Percentiles rank a stretch among this genome's conserved stretches.
phyloP scores from a whole-genome alignment of 2,329 filamentous ascomycete species.

The Talaromyces islandicus region DNA sequence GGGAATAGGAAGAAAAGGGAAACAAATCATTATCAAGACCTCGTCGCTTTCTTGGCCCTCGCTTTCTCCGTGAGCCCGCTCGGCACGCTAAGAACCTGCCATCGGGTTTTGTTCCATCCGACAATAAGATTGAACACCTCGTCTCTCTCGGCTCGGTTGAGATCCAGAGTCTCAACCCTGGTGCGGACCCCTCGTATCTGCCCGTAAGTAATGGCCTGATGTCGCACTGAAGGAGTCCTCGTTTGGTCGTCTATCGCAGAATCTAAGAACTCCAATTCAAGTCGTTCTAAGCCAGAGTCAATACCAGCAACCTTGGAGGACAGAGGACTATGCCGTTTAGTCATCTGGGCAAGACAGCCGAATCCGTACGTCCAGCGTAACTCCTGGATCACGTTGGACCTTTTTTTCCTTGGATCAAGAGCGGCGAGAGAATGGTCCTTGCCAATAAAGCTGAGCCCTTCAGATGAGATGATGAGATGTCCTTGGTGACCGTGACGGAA shows the following conservation, averaged over 20 bases:
- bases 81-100: constrained; percentile 14
- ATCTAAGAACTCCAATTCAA: constrained; percentile 6
- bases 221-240: neutral
- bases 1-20: neutral
- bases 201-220: neutral
- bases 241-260: neutral
- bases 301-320: constrained; percentile 4
- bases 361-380: constrained; percentile 9
- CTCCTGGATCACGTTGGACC: neutral
- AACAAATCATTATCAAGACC: neutral
- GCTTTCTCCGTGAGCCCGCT: neutral
- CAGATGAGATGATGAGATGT: constrained; percentile 6
- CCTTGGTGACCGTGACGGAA: constrained; percentile 7
- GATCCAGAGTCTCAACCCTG: constrained; percentile 9
- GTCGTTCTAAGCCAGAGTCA: neutral
- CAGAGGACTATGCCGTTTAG: neutral
- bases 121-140: constrained; percentile 20
- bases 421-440: constrained; percentile 2
- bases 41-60: neutral
- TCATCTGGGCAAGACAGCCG: constrained; percentile 6
- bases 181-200: neutral
- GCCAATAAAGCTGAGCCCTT: constrained; percentile 9
- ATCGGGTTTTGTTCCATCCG: constrained; percentile 17
- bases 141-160: constrained; percentile 15
- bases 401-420: neutral